Evolutionary conservation across 805 yeast species (phyloP).

Genomic region (Saccharomyces paradoxus): DNA sequence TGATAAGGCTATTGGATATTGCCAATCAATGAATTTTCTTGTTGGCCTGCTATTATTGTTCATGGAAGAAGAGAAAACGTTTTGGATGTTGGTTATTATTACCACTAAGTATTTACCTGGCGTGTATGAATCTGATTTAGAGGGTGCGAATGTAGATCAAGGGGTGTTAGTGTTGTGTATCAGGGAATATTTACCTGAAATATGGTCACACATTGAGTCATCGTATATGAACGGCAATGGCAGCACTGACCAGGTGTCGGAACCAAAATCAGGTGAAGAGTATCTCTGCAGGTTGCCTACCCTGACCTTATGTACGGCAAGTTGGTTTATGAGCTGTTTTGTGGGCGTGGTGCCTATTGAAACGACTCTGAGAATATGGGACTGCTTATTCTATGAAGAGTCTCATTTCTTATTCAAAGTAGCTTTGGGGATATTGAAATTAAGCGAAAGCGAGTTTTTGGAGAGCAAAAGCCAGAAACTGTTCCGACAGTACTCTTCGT

Average conservation of each 20-base stretch:
- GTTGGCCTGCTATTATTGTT: conserved; percentile 81
- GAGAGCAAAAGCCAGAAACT: conserved; percentile 4
- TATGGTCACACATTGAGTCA: conserved; percentile 53
- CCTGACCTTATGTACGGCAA: conserved; percentile 82
- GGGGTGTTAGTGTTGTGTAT: conserved; percentile 85
- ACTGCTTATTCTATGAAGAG: conserved; percentile 86
- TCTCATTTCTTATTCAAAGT: conserved; percentile 77
- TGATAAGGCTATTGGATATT: conserved; percentile 86
- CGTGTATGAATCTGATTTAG: conserved; percentile 78
- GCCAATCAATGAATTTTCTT: conserved; percentile 88
- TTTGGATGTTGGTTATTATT: conserved; percentile 92
- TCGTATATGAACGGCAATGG: conserved; percentile 10
- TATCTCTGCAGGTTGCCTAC: conserved; percentile 76
- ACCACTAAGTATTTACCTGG: conserved; percentile 83
- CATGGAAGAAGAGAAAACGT: conserved; percentile 81
- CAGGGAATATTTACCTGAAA: conserved; percentile 70
- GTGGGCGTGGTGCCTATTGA: conserved; percentile 87
- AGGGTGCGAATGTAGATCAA: conserved; percentile 92
- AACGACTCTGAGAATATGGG: conserved; percentile 85
- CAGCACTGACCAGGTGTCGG: background rate
- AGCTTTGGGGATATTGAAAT: conserved; percentile 68
- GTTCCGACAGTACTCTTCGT: background rate
- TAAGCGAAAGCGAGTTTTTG: conserved; percentile 58
- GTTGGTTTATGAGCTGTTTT: conserved; percentile 96
- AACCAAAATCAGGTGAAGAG: conserved; percentile 21